phyloP scores from a whole-genome alignment of 2,329 filamentous ascomycete genomes.

The Ascochyta koolunga region DNA sequence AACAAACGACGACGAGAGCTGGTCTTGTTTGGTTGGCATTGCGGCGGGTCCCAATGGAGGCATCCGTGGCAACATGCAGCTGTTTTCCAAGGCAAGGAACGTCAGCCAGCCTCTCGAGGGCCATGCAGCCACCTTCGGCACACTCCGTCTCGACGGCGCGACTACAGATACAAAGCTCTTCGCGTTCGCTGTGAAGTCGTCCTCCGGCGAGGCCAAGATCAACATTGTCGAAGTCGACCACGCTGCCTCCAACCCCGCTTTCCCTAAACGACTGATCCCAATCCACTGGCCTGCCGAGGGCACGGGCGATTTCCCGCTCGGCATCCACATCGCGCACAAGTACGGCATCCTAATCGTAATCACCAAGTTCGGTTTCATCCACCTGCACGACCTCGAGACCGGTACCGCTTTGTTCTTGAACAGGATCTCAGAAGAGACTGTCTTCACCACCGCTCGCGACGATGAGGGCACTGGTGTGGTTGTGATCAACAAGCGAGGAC shows the following conservation, averaged over 20 bases:
- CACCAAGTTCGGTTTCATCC: slow-evolving; percentile 98
- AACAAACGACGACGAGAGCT: slow-evolving; percentile 92
- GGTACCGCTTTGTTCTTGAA: slow-evolving; percentile 99
- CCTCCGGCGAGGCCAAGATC: slow-evolving; percentile 82
- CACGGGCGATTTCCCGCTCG: slow-evolving; percentile 95
- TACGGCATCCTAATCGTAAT: slow-evolving; percentile 97
- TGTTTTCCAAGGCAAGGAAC: slow-evolving; percentile 93
- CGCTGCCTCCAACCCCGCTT: slow-evolving; percentile 83
- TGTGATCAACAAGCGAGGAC: slow-evolving; percentile 95
- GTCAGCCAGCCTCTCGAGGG: slow-evolving; percentile 99
- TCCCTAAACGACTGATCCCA: slow-evolving; percentile 95
- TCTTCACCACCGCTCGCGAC: slow-evolving; percentile 92
- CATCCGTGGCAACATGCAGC: slow-evolving; percentile 94
- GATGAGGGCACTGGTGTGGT: slow-evolving; percentile 85
- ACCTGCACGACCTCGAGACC: slow-evolving; percentile 96
- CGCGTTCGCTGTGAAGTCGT: slow-evolving; percentile 91
- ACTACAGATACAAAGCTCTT: slow-evolving; percentile 93
- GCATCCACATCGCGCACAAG: slow-evolving; percentile 94
- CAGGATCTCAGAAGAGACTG: slow-evolving; percentile 98
- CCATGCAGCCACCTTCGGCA: slow-evolving; percentile 93
- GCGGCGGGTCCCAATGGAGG: slow-evolving; percentile 90
- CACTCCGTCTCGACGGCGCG: slow-evolving; percentile 84
- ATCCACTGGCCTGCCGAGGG: slow-evolving; percentile 97
- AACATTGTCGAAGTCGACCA: slow-evolving; percentile 98
- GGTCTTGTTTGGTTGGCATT: slow-evolving; percentile 98